phyloP scores from a whole-genome alignment of 306 rosid genomes.

The Vigna nakashimae region DNA sequence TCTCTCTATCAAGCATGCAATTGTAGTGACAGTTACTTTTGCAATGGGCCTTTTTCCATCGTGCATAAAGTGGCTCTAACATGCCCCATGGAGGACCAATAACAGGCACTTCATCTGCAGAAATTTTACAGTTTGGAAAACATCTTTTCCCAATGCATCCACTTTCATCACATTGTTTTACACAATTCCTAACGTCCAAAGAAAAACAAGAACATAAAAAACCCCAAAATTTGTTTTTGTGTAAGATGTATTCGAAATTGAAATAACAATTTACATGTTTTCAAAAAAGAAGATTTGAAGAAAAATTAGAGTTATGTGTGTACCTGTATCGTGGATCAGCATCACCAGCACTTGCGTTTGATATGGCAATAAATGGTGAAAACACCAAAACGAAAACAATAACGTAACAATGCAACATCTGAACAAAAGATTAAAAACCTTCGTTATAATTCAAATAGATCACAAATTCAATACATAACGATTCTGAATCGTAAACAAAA shows the following conservation, averaged over 20 bases:
- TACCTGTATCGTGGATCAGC: slow-evolving; percentile 72
- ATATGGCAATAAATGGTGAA: slow-evolving; percentile 47
- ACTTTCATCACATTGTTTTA: slow-evolving; percentile 65
- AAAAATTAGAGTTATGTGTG: slow-evolving; percentile 11
- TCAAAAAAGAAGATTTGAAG: neutral
- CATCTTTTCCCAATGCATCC: slow-evolving; percentile 69
- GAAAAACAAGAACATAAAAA: slow-evolving; percentile 12
- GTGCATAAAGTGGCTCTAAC: slow-evolving; percentile 65
- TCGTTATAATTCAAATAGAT: neutral
- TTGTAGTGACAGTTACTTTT: slow-evolving; percentile 66
- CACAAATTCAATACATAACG: slow-evolving; percentile 2
- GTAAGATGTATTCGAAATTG: neutral
- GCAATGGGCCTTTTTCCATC: slow-evolving; percentile 77
- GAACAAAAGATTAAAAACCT: slow-evolving; percentile 35
- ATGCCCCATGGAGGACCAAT: slow-evolving; percentile 57
- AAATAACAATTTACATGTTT: neutral
- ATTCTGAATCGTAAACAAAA: neutral
- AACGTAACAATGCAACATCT: slow-evolving; percentile 62
- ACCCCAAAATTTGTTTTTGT: neutral
- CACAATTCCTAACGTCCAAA: slow-evolving; percentile 59
- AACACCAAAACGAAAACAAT: slow-evolving; percentile 57
- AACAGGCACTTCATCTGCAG: slow-evolving; percentile 43
- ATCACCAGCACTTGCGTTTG: slow-evolving; percentile 81
- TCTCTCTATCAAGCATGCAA: slow-evolving; percentile 77
- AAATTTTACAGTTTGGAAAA: slow-evolving; percentile 68